Evolutionary conservation across 2,329 filamentous ascomycete genomes (phyloP), one percentile per base, ranked within the genome.

Genomic region (Dactylonectria macrodidyma): DNA sequence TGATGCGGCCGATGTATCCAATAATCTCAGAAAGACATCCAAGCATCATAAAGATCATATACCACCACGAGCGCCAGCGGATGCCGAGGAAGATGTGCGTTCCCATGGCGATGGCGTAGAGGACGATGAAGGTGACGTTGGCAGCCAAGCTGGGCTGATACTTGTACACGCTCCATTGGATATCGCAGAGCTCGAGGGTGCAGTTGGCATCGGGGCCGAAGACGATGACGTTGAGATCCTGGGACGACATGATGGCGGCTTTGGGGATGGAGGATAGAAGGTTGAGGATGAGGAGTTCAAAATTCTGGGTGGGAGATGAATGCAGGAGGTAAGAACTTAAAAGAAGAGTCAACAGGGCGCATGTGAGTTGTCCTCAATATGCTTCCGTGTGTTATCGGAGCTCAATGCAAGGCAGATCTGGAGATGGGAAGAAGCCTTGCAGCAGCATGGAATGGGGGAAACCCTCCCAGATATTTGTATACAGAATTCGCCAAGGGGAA

Each of bases 1-100:
- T 77, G 24, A 92, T 81, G 6, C 90, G 84, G 0, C 89, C 90
- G 0, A 81, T 80, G 65, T 93, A 93, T 7, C 91, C 91, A 14
- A 91, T 75, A n/a, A 91, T 85, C 75, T 91, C 90, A 55, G 85
- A 80, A 1, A 86, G 51, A 69, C 86, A 89, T 3, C 90, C 90
- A 2, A 83, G 71, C 1, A 87, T 76, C 83, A 92, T 88, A 62
- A 81, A 83, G 10, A 71, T 69, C 78, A 82, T 82, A 68, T 84
- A 87, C 57, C 80, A 82, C 80, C 82, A 84, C 6, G 78, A 79
- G 54, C 75, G 80, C 80, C 81, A 84, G 12, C 79, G 74, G 6
- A 85, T 52, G 7, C 86, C 86, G 3, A 84, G 77, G 11, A 72
- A 70, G 5, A 79, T 59, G 62, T 88, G 86, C 3, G 81, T 33